phyloP scores from a whole-genome alignment of 1,284 basidiomycete species.

The Microstroma glucosiphilum region DNA sequence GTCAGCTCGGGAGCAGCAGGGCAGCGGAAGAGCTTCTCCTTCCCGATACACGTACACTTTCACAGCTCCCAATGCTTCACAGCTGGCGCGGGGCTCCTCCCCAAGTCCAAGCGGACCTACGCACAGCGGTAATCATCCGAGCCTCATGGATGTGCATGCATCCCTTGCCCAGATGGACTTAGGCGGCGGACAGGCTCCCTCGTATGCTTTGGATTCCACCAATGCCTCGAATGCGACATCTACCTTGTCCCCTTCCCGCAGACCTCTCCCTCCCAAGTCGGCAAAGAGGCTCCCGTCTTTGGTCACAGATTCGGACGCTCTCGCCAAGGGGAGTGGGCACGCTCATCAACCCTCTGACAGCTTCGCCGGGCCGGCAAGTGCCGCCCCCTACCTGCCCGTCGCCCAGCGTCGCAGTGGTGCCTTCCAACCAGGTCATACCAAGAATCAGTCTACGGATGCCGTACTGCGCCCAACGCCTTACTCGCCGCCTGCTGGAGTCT shows the following conservation, averaged over 20 bases:
- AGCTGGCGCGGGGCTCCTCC: constrained; percentile 6
- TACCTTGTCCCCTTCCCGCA: constrained; percentile 12
- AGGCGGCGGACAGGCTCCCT: constrained; percentile 4
- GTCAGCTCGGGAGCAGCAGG: not conserved
- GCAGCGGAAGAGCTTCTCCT: not conserved
- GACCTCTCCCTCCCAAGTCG: no score
- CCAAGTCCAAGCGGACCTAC: not conserved
- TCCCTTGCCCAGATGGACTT: constrained; percentile 12
- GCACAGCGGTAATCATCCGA: not conserved
- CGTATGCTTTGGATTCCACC: no score
- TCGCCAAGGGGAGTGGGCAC: constrained; percentile 21
- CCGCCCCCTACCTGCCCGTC: constrained; percentile 18
- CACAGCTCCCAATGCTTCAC: constrained; percentile 17
- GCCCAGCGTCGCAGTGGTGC: constrained; percentile 22
- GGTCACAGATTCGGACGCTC: constrained; percentile 34
- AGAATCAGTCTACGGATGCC: constrained; percentile 6
- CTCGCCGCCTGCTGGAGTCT: no score
- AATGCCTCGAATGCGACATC: not conserved
- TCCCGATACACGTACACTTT: not conserved
- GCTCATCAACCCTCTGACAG: not conserved
- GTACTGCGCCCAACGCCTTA: not conserved
- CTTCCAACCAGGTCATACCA: constrained; percentile 11
- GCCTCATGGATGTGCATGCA: constrained; percentile 13
- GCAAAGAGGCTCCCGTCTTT: constrained; percentile 24
- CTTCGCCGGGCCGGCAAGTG: not conserved